Conservation (phyloP, 805 yeast genomes). For the Metschnikowia arizonensis region DNA sequence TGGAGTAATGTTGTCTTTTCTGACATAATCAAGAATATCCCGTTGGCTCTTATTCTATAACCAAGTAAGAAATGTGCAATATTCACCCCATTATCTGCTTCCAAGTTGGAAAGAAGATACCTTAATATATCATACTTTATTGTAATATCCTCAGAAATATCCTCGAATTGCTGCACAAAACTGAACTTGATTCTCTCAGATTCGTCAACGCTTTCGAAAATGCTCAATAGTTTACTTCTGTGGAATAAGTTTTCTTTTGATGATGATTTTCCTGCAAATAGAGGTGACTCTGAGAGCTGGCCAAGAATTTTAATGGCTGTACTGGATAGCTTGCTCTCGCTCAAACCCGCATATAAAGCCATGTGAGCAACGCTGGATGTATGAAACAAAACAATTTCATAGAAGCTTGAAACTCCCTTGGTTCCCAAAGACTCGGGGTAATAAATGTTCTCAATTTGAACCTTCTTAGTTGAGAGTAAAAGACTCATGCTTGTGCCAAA, state of each 20-base stretch:
- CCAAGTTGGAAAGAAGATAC: conserved; percentile 50
- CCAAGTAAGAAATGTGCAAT: conserved; percentile 79
- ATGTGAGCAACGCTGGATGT: conserved; percentile 70
- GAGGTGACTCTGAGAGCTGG: conserved; percentile 45
- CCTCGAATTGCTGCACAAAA: conserved; percentile 59
- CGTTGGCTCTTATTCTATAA: conserved; percentile 46
- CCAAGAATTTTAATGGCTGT: conserved; percentile 51
- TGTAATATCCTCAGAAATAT: conserved; percentile 32
- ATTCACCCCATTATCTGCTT: conserved; percentile 42
- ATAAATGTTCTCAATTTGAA: conserved; percentile 31
- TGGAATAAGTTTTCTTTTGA: conserved; percentile 30
- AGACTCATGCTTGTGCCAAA: conserved; percentile 29
- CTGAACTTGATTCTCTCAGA: conserved; percentile 68
- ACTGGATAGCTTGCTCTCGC: conserved; percentile 47
- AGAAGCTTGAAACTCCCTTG: conserved; percentile 60
- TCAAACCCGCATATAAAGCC: conserved; percentile 67
- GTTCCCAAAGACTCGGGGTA: conserved; percentile 47
- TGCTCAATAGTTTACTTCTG: conserved; percentile 61
- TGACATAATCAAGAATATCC: conserved; percentile 44
- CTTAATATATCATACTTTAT: conserved; percentile 57
- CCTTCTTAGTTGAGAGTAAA: conserved; percentile 20
- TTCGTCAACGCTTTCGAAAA: conserved; percentile 74
- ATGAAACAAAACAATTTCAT: conserved; percentile 67
- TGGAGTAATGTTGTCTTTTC: conserved; percentile 54
- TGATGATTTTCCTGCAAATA: conserved; percentile 33